Percentiles rank a stretch among this genome's conserved stretches.
These are phyloP conservation scores for Lipomyces kockii DNA, from an alignment of 805 yeast genomes.

Conservation along the genomic window DNA sequence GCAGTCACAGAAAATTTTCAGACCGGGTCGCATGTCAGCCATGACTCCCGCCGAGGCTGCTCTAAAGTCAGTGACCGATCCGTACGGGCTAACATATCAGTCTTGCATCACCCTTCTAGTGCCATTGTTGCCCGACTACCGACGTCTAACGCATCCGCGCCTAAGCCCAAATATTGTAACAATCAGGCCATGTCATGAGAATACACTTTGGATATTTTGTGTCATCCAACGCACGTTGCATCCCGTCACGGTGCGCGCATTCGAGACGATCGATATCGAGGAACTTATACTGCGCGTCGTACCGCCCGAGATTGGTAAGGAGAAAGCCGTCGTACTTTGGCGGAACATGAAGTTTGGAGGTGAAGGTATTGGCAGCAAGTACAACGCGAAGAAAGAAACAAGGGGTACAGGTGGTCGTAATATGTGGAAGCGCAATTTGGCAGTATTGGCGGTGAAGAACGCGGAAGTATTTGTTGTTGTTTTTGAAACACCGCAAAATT, in stretches of 20 bases:
- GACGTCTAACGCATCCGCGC: conserved; percentile 34
- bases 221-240: conserved; percentile 35
- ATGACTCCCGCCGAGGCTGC: conserved; percentile 33
- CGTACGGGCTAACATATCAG: conserved; percentile 32
- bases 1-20: conserved; percentile 13
- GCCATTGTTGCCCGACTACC: conserved; percentile 32
- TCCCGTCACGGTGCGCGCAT: conserved; percentile 37
- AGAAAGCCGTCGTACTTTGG: conserved; percentile 33
- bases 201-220: conserved; percentile 36
- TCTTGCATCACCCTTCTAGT: conserved; percentile 34
- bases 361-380: conserved; percentile 23
- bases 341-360: conserved; percentile 37
- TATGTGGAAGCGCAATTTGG: conserved; percentile 37
- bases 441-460: conserved; percentile 34
- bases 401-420: conserved; percentile 34
- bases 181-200: conserved; percentile 35
- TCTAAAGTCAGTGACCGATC: conserved; percentile 25
- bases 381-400: conserved; percentile 34
- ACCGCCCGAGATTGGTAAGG: conserved; percentile 34
- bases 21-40: conserved; percentile 34
- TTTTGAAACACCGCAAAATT: conserved; percentile 13
- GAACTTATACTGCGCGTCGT: conserved; percentile 31
- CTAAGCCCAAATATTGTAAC: conserved; percentile 36
- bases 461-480: conserved; percentile 37
- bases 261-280: conserved; percentile 36